phyloP scores from a whole-genome alignment of 805 yeast genomes.

The Sungouiozyma ichnusensis region DNA sequence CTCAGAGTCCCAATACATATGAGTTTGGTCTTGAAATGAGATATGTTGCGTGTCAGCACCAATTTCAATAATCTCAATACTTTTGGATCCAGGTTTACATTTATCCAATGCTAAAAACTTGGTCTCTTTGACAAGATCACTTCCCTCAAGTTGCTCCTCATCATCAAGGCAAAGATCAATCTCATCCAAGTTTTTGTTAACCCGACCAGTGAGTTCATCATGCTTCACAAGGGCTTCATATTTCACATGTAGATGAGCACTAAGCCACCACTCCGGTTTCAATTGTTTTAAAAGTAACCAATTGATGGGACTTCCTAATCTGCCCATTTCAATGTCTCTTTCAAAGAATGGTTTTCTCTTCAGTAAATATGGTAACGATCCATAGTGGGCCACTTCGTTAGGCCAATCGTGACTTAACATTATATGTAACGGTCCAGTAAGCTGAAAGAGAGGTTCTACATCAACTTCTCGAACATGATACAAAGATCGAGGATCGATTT shows the following conservation, averaged over 20 bases:
- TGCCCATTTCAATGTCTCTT: constrained; percentile 46
- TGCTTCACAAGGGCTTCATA: constrained; percentile 50
- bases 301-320: constrained; percentile 65
- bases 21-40: constrained; percentile 6
- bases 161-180: constrained; percentile 25
- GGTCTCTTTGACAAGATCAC: constrained; percentile 24
- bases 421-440: constrained; percentile 37
- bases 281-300: constrained; percentile 42
- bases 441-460: constrained; percentile 42
- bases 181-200: constrained; percentile 24
- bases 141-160: constrained; percentile 6
- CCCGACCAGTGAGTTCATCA: background rate
- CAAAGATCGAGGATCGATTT: constrained; percentile 14
- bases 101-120: constrained; percentile 75
- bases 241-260: constrained; percentile 79
- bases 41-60: constrained; percentile 26
- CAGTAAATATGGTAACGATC: constrained; percentile 43
- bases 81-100: constrained; percentile 56
- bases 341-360: constrained; percentile 55
- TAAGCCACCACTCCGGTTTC: constrained; percentile 68
- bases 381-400: constrained; percentile 56
- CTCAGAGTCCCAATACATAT: constrained; percentile 31
- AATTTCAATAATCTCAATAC: constrained; percentile 42
- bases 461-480: constrained; percentile 61
- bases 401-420: constrained; percentile 95